Evolutionary conservation across 2,329 filamentous ascomycete genomes (phyloP), one percentile per base, ranked within the genome.

Genomic region (Paraphaeosphaeria minitans): DNA sequence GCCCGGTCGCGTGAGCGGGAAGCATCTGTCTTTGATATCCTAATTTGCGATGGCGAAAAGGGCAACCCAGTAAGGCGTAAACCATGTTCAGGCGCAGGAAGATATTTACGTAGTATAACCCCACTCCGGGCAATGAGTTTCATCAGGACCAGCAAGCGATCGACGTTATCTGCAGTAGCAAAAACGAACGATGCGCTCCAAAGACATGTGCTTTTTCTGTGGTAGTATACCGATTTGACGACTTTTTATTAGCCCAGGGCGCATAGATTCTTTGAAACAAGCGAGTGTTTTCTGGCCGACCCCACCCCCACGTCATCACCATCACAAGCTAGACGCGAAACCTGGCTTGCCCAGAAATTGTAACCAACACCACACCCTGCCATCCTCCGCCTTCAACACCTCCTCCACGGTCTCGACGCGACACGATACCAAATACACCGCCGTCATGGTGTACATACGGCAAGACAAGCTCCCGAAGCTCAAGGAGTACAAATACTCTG

Each of bases 401-500:
- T 53, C 37, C 37, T 33, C 24, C 33, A 31, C 45, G 22, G 37
- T 59, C 51, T 47, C 53, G 4, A 50, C 51, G 24, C 22, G 37
- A 56, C 42, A 19, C 35, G 48, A 50, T 19, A 27, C 22, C 48
- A 57, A 33, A 55, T 46, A 57, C 24, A 41, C 35, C 39, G 46
- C 55, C 60, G 70, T 42, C 56, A 97, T 97, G 93, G 93, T 95
- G 62, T 98, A 98, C 84, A 93, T 99, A 61, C 92, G 95, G 66
- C 91, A 97, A 79, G 88, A 93, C 73, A 89, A 92, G 80, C 89
- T 99, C 63, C 88, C 90, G 41, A 92, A 91, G 76, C 87, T 99
- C 70, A 91, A 91, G 78, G 86, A 93, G 79, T 99, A 99, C 87
- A 95, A 96, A 80, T 99, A 99, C 84, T 92, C 90, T 42, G 87